These are phyloP conservation scores for Chytriomyces confervae DNA, from an alignment of 192 early-diverging fungal species.

Conservation along the genomic window DNA sequence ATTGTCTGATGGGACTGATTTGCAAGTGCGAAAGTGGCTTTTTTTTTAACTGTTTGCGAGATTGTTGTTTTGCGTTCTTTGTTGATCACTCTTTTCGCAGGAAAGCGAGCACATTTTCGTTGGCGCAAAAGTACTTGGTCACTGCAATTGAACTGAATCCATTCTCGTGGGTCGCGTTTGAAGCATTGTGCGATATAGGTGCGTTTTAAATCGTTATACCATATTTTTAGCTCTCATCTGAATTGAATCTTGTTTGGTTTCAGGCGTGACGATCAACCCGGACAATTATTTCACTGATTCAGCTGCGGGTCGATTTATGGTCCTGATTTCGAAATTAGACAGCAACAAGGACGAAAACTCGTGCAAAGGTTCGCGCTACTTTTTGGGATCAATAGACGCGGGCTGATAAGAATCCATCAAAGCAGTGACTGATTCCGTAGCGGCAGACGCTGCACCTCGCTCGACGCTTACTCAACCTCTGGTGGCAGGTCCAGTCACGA, in stretches of 20 bases:
- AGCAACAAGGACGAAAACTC: neutral
- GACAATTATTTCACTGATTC: constrained; percentile 14
- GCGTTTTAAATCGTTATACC: constrained; percentile 24
- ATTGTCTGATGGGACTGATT: constrained; percentile 34
- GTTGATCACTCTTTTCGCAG: constrained; percentile 1
- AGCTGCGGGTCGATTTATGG: constrained; percentile 1
- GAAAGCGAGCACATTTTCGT: constrained; percentile 13
- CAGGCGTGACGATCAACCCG: constrained; percentile 8
- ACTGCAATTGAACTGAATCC: constrained; percentile 44
- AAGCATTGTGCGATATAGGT: constrained; percentile 48
- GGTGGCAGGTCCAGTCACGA: neutral
- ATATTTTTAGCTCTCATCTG: neutral
- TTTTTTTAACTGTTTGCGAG: neutral
- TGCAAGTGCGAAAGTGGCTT: constrained; percentile 26
- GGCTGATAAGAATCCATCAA: neutral
- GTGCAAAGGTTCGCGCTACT: constrained; percentile 4
- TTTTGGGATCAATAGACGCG: neutral
- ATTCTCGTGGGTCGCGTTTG: constrained; percentile 50
- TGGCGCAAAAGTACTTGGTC: constrained; percentile 30
- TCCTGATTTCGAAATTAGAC: neutral
- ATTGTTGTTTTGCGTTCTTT: neutral
- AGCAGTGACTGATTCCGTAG: neutral
- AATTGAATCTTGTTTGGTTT: constrained; percentile 2
- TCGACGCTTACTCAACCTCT: neutral
- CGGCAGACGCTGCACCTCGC: neutral